Base-by-base conservation (phyloP, 116 monocot species). In the Thalassia testudinum region DNA sequence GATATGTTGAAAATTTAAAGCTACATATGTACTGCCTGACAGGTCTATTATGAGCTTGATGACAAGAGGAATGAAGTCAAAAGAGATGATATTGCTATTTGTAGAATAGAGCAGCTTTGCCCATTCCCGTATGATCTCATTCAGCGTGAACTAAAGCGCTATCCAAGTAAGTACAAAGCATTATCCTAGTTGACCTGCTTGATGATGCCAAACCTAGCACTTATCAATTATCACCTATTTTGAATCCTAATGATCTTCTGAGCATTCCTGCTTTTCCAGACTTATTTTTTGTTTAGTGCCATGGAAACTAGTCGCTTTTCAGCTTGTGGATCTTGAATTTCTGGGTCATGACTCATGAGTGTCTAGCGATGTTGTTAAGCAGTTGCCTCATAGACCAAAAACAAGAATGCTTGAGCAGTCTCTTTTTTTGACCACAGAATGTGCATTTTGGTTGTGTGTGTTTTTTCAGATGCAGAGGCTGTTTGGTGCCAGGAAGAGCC, bases 401-500 rank as follows among this genome's bases (percentile, higher is more conserved):
- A n/a, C n/a, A n/a, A n/a, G n/a, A n/a, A n/a, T n/a, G n/a, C n/a
- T n/a, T n/a, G n/a, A n/a, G n/a, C n/a, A n/a, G n/a, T 40, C 11
- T 14, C 40, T 8, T 1, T 52, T 21, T 52, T 26, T 26, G 13
- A 24, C 12, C 24, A 22, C 28, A 7, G 24, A 24, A 30, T 17
- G 14, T 5, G 21, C 14, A 7, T 34, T 55, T 6, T 17, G 15
- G 4, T 27, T n/a, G 10, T 22, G 1, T 56, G 19, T 56, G 8
- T 22, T 1, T 37, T 21, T 37, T 56, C 68, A 95, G 93, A 87
- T 56, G 88, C 93, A 0, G 93, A 95, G 78, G 72, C 87, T 40
- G 84, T 87, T 0, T 95, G 93, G 93, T 87, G 84, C 50, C 92
- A 92, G 51, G 92, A 92, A 72, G 92, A 92, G 37, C 86, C 92